Base-by-base conservation (phyloP, 2,329 filamentous ascomycete species). In the Cladosporium sp. region DNA sequence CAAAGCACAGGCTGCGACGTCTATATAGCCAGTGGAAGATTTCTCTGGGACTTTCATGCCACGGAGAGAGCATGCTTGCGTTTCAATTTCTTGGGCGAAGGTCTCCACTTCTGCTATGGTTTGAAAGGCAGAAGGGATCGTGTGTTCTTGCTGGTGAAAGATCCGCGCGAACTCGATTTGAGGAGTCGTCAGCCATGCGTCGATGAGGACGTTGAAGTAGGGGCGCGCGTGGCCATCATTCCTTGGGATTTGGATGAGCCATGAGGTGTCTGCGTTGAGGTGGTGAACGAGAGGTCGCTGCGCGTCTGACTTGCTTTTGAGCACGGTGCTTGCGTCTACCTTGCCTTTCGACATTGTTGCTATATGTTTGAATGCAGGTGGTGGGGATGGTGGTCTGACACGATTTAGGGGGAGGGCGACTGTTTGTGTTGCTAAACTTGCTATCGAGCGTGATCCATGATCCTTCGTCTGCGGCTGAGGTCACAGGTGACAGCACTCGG, bases 141-240 rank as follows among this genome's bases (percentile, higher is more conserved):
- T 72, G 61, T 86, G 83, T 73, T 76, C 83, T 63, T 86, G 83
- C 57, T 79, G 79, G 43, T 76, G 80, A 63, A 86, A 85, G 78
- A 82, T 85, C 38, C 69, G 67, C 2, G 79, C 79, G 8, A 84
- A 77, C 61, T 86, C 83, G 51, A 72, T 78, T 64, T 86, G 82
- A 0, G 77, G 73, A 2, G 82, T 82, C 13, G 72, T 67, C 2
- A 86, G 71, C 83, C 83, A 86, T 0, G 82, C 82, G 59, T 85
- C 82, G 38, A 86, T 73, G 16, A 86, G 66, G 43, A 86, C 72
- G 59, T 85, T 85, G 70, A 78, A 85, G 57, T 78, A 82, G 15
- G 70, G 67, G 15, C 76, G 73, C 6, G 68, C 67, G 13, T 48
- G 27, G n/a, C 66, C 67, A 0, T 67, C 58, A 4, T 79, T 80